phyloP scores from a whole-genome alignment of 2,329 filamentous ascomycete species.

The Hymenoscyphus occultus region DNA sequence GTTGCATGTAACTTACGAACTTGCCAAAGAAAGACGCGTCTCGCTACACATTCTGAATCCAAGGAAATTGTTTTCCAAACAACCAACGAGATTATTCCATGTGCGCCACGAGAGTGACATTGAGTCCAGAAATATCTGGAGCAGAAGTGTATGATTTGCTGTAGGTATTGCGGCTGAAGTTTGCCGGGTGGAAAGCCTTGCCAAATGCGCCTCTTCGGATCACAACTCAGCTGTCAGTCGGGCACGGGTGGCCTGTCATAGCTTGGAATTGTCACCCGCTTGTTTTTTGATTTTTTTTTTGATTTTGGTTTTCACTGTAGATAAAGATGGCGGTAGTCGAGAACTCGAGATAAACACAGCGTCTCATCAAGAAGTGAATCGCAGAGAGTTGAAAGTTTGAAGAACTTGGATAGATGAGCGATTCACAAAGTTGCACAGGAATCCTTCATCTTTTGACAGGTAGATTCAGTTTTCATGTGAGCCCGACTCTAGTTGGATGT shows the following conservation, averaged over 20 bases:
- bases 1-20: not conserved
- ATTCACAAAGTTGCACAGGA: too few relatives aligned
- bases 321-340: too few relatives aligned
- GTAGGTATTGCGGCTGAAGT: not conserved
- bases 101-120: conserved; percentile 1
- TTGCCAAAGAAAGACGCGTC: conserved; percentile 2
- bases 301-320: not conserved
- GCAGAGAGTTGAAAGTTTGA: too few relatives aligned
- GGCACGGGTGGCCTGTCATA: not conserved
- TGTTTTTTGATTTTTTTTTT: not conserved
- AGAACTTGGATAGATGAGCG: too few relatives aligned
- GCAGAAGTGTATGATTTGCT: not conserved
- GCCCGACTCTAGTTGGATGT: too few relatives aligned
- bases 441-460: too few relatives aligned
- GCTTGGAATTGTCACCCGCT: not conserved
- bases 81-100: not conserved
- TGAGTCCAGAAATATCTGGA: not conserved
- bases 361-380: too few relatives aligned
- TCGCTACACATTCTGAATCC: conserved; percentile 9
- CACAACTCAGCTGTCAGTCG: not conserved
- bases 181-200: not conserved
- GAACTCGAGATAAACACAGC: too few relatives aligned
- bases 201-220: not conserved
- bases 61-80: not conserved
- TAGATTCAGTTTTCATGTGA: too few relatives aligned